Base-by-base conservation (phyloP, 805 yeast species). In the Saccharomycopsis malanga region DNA sequence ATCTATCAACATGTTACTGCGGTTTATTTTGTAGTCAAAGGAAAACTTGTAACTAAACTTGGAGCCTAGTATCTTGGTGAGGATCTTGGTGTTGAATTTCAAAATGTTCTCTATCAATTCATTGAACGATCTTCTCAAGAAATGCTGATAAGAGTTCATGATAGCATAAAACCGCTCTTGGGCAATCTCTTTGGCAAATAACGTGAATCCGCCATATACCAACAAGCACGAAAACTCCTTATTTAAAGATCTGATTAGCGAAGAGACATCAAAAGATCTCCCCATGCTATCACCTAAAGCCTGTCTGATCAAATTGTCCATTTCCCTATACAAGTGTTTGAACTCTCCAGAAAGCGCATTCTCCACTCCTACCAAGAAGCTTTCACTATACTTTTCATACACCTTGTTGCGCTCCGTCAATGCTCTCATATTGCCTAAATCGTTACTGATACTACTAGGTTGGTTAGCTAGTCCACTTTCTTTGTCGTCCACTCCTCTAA, bases 341-440 rank as follows among this genome's bases (percentile, higher is more conserved):
- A 83, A 70, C 27, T 72, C 67, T 2, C 56, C 48, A 12, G 64
- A 66, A 52, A 81, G 64, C 42, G 72, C 79, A 1, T 43, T 52
- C 12, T 59, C 68, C 48, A 77, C 70, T 51, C 74, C 69, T 17
- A 58, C 61, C 29, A 77, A 60, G 57, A 87, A 84, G 3, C 66
- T 62, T 2, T 59, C 56, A 1, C 83, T 70, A 0, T 79, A 79
- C 18, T 64, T 59, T 55, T 81, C 86, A 58, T 83, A 85, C 4
- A 68, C 71, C 14, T 69, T 65, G 49, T 78, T 73, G 57, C 83
- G 80, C 56, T 85, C 87, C 50, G 71, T 72, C 49, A 87, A 68
- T 0, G 94, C 94, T 48, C 72, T 70, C 87, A 87, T 83, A 17
- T 74, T 72, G 34, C 80, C 77, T 49, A 83, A 60, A 46, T 69